Conservation (phyloP, 441 rosid species). For the Adansonia grandidieri region DNA sequence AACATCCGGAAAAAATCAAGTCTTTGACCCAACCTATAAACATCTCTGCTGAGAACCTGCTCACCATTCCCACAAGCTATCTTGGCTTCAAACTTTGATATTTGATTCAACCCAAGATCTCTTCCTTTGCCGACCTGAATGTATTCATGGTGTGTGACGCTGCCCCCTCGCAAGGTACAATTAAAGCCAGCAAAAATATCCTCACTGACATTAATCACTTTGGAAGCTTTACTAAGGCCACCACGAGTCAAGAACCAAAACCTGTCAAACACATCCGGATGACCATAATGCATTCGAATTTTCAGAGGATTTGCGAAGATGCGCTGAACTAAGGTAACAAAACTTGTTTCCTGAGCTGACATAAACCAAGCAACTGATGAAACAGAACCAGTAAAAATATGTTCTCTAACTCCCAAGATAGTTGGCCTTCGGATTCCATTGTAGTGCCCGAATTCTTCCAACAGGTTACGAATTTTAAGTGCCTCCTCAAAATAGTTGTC, state of each 20-base stretch:
- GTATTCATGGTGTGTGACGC: slow-evolving; percentile 78
- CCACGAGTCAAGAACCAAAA: slow-evolving; percentile 76
- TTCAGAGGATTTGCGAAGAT: slow-evolving; percentile 68
- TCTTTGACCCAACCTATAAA: slow-evolving; percentile 68
- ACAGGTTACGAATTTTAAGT: slow-evolving; percentile 68
- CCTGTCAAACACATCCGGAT: slow-evolving; percentile 76
- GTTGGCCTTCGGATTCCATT: slow-evolving; percentile 70
- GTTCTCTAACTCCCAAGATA: slow-evolving; percentile 71
- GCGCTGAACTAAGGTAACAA: slow-evolving; percentile 72
- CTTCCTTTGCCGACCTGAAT: slow-evolving; percentile 79
- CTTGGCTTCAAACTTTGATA: slow-evolving; percentile 77
- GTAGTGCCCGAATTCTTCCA: slow-evolving; percentile 57
- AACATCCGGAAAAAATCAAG: slow-evolving; percentile 75
- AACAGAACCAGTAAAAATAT: slow-evolving; percentile 73
- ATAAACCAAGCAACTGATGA: slow-evolving; percentile 80
- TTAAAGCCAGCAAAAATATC: slow-evolving; percentile 81
- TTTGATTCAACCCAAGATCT: slow-evolving; percentile 73
- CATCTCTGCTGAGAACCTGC: slow-evolving; percentile 77
- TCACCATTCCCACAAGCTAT: slow-evolving; percentile 76
- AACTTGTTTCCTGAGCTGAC: slow-evolving; percentile 77
- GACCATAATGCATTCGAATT: slow-evolving; percentile 78
- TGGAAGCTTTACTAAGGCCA: slow-evolving; percentile 73
- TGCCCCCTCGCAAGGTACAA: slow-evolving; percentile 71
- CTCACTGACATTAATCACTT: slow-evolving; percentile 73
- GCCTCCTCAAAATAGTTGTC: slow-evolving; percentile 80